These are phyloP conservation scores for Coniferiporia weirii DNA, from an alignment of 1,284 basidiomycete genomes.

Conservation along the genomic window DNA sequence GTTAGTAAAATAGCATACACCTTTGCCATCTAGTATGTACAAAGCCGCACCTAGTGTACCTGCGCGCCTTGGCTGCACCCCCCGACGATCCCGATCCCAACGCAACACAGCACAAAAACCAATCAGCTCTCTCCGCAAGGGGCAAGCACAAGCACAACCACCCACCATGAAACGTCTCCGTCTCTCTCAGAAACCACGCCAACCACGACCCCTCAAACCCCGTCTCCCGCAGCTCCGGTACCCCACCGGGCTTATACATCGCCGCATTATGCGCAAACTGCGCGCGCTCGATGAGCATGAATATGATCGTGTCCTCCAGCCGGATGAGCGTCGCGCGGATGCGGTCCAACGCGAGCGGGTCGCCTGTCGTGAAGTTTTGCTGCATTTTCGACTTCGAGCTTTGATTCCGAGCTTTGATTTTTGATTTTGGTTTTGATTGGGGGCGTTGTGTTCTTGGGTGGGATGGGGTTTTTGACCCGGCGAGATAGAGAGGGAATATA, in stretches of 20 bases:
- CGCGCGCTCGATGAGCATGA: conserved; percentile 92
- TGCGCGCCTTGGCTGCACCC: conserved; percentile 77
- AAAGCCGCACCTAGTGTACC: conserved; percentile 75
- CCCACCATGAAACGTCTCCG: conserved; percentile 89
- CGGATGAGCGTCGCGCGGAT: conserved; percentile 86
- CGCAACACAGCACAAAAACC: background rate
- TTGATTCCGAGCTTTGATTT: background rate
- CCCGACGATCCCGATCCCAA: background rate
- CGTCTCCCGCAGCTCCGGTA: conserved; percentile 67
- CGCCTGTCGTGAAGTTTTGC: conserved; percentile 66
- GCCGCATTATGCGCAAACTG: conserved; percentile 94
- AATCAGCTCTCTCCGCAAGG: background rate
- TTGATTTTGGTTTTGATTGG: background rate
- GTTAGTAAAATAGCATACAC: background rate
- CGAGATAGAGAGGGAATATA: too few relatives aligned
- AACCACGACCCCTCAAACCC: conserved; percentile 87
- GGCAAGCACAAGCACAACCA: too few relatives aligned
- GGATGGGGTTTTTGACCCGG: too few relatives aligned
- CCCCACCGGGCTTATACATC: conserved; percentile 81
- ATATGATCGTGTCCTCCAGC: conserved; percentile 98
- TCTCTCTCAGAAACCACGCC: conserved; percentile 97
- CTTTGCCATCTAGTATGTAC: too few relatives aligned
- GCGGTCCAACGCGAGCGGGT: conserved; percentile 79
- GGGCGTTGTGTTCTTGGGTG: too few relatives aligned
- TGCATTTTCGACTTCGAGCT: conserved; percentile 36